A percentile compares a stretch with the other conserved stretches of the same genome.
Conservation (phyloP, 2,329 filamentous ascomycete genomes). For the Diaporthe humulicola region DNA sequence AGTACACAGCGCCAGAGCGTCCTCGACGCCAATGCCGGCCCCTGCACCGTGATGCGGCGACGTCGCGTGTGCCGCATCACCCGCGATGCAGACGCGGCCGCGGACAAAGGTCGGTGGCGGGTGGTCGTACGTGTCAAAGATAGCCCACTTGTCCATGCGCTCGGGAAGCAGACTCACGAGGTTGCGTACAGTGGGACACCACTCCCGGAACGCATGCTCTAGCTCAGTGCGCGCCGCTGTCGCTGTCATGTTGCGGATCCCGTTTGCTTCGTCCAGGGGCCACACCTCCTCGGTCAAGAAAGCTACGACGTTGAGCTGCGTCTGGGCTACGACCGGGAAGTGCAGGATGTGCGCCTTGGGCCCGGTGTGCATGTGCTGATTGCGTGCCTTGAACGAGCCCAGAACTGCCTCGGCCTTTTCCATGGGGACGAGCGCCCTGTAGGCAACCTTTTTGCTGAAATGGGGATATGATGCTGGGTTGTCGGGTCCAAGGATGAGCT, state of each 20-base stretch:
- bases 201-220: background rate
- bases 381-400: constrained; percentile 62
- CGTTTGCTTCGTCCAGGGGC: background rate
- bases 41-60: constrained; percentile 69
- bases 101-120: constrained; percentile 59
- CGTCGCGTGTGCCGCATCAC: constrained; percentile 69
- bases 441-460: background rate
- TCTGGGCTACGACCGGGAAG: constrained; percentile 69
- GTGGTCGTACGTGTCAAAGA: constrained; percentile 47
- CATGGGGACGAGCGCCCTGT: constrained; percentile 11
- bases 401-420: constrained; percentile 51
- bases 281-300: constrained; percentile 42
- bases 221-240: background rate
- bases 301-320: constrained; percentile 69
- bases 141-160: too few species aligned
- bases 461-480: background rate
- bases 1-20: constrained; percentile 59
- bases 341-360: constrained; percentile 69
- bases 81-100: constrained; percentile 61
- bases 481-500: background rate
- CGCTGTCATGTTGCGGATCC: background rate
- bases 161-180: background rate
- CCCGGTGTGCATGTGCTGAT: constrained; percentile 69
- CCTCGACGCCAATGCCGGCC: constrained; percentile 69
- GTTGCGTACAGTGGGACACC: background rate